Base-by-base conservation (phyloP, 1,139 yeast genomes). In the Suhomyces maxii region DNA sequence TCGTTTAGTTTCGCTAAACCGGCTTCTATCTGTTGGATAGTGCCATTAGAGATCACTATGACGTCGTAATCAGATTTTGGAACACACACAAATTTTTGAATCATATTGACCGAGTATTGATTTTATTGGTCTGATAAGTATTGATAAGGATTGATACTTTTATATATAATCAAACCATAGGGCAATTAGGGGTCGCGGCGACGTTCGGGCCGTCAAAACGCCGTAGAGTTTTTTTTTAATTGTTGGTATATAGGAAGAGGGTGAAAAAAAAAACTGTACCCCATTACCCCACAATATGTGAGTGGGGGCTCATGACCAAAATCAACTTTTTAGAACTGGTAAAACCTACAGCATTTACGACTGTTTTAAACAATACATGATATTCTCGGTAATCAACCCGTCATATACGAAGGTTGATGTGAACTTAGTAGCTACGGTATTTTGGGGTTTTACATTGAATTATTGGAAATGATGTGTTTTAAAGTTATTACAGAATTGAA, bases 11-110 rank as follows among this genome's bases (percentile, higher is more conserved):
- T 65, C 18, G 54, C 51, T 12, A 68, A 51, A 33, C 60, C 65
- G 26, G 61, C 48, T 44, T 68, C 69, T 6, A 70, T 68, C 53
- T 69, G 73, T 26, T 53, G 55, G 25, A 60, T 57, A 1, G 69
- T 56, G 7, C 76, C 76, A 51, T 71, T 71, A 28, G 75, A 64
- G 13, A 71, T 64, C 6, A 70, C 58, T 23, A 69, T 57, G 8
- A 69, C 67, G 52, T 69, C 73, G 56, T 69, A 68, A 38, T 66
- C 70, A 28, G 60, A 57, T 37, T 53, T 58, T 32, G 73, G 73
- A 26, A 67, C 62, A 47, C 74, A 69, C 35, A 69, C 67, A 52
- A 59, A 69, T 54, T 66, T 67, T 51, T 69, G 72, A 50, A 69
- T 69, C 73, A 69, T 69, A 14, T 26, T 44, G 43, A 40, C 32